Conservation (phyloP, 257 asterid species). For the Gardenia jasminoides region DNA sequence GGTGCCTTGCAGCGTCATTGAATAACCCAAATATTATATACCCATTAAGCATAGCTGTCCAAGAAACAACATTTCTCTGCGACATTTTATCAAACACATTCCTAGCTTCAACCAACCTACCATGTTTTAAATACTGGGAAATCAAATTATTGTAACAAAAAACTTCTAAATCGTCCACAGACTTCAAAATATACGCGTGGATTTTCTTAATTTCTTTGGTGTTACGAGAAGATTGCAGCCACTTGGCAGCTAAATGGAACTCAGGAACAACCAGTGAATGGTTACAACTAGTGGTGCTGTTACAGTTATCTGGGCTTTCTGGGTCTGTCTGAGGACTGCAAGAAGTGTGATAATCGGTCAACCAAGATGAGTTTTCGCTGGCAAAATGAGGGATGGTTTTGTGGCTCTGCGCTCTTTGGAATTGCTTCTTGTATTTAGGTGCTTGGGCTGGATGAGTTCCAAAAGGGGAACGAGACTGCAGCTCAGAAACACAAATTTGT, state of each 20-base stretch:
- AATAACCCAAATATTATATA: constrained; percentile 53
- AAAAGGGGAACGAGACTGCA: constrained; percentile 28
- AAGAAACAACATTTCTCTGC: constrained; percentile 71
- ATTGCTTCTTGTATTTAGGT: constrained; percentile 14
- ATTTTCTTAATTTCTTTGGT: constrained; percentile 39
- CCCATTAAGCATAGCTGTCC: constrained; percentile 96
- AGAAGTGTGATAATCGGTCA: constrained; percentile 9
- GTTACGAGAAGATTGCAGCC: constrained; percentile 56
- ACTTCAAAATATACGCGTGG: constrained; percentile 50
- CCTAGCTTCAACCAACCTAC: constrained; percentile 59
- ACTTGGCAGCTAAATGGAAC: constrained; percentile 37
- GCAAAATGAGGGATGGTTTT: constrained; percentile 14
- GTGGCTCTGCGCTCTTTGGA: constrained; percentile 15
- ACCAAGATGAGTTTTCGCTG: constrained; percentile 17
- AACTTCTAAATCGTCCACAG: constrained; percentile 21
- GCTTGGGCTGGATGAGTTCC: constrained; percentile 26
- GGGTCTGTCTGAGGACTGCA: not conserved
- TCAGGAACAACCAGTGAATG: constrained; percentile 17
- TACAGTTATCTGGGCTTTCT: constrained; percentile 12
- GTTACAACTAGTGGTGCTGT: not conserved
- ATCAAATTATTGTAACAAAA: constrained; percentile 65
- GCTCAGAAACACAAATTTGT: constrained; percentile 21
- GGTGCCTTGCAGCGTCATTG: constrained; percentile 48
- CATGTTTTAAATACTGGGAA: constrained; percentile 46
- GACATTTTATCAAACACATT: constrained; percentile 70